A percentile compares a stretch with the other conserved stretches of the same genome.
Conservation (phyloP, 2,329 filamentous ascomycete species). For the Clonostachys byssicola region DNA sequence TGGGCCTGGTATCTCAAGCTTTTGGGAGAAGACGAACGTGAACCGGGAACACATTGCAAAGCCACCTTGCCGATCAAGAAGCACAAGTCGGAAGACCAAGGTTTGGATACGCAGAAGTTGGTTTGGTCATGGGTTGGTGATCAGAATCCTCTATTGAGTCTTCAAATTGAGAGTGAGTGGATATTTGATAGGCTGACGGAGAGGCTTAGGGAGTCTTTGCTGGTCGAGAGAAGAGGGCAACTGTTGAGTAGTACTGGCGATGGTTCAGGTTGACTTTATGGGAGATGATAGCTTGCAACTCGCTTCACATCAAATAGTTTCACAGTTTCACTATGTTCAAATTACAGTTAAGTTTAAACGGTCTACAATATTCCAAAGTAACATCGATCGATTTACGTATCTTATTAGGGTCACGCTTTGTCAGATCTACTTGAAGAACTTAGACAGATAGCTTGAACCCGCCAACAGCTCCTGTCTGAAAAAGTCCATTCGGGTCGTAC, state of each 20-base stretch:
- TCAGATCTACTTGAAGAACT: no score
- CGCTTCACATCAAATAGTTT: no score
- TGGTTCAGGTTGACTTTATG: no score
- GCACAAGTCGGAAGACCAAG: constrained; percentile 1
- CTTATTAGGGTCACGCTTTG: no score
- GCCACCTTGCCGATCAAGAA: background rate
- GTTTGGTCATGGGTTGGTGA: constrained; percentile 72
- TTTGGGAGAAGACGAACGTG: constrained; percentile 62
- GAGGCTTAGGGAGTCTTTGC: constrained; percentile 36
- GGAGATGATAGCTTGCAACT: no score
- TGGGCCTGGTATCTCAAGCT: constrained; percentile 83
- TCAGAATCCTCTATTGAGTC: constrained; percentile 65
- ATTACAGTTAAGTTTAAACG: no score
- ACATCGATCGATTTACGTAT: no score
- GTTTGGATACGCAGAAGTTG: constrained; percentile 10
- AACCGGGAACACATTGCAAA: constrained; percentile 42
- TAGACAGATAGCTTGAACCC: no score
- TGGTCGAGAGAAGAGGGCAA: constrained; percentile 8
- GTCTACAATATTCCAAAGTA: no score
- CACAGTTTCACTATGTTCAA: no score
- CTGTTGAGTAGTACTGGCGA: no score
- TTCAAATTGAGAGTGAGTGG: constrained; percentile 68
- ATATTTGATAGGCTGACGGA: constrained; percentile 61
- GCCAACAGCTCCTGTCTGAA: constrained; percentile 12
- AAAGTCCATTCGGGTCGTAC: constrained; percentile 23